Evolutionary conservation across 352 stramenopile genomes (phyloP).

Genomic region (Phytophthora aleatoria): DNA sequence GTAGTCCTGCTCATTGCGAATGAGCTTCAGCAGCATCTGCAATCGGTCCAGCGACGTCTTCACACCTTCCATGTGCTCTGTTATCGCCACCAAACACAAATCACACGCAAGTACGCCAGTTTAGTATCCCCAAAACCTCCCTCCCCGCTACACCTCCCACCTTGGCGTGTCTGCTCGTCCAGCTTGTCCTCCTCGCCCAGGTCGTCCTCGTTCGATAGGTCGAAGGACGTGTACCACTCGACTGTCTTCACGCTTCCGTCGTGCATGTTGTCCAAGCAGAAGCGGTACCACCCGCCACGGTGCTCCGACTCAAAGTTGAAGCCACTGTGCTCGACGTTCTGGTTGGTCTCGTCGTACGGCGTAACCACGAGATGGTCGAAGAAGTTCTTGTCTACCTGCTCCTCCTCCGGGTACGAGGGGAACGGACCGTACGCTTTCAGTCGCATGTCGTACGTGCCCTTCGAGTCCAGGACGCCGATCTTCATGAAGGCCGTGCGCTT

Average conservation of each 20-base stretch:
- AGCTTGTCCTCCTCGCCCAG: slow-evolving; percentile 76
- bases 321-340: slow-evolving; percentile 83
- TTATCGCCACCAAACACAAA: slow-evolving; percentile 1
- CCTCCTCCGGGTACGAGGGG: slow-evolving; percentile 45
- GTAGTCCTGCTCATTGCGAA: slow-evolving; percentile 83
- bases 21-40: slow-evolving; percentile 65
- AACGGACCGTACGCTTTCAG: slow-evolving; percentile 80
- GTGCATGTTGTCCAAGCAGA: slow-evolving; percentile 82
- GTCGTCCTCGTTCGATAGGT: slow-evolving; percentile 78
- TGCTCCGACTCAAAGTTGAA: slow-evolving; percentile 90
- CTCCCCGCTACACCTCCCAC: slow-evolving; percentile 32
- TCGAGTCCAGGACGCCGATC: slow-evolving; percentile 76
- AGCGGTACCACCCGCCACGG: slow-evolving; percentile 86
- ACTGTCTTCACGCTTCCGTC: slow-evolving; percentile 69
- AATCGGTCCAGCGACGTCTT: slow-evolving; percentile 66
- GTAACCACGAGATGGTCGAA: slow-evolving; percentile 80
- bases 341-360: slow-evolving; percentile 58
- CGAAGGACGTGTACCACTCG: slow-evolving; percentile 85
- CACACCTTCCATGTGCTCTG: slow-evolving; percentile 76
- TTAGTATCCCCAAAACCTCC: not conserved
- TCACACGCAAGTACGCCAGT: slow-evolving; percentile 1
- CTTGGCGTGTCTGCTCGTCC: slow-evolving; percentile 64
- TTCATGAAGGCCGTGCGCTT: slow-evolving; percentile 87
- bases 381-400: slow-evolving; percentile 65
- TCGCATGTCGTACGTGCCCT: slow-evolving; percentile 76